Conservation (phyloP, 345 rosid genomes). For the Pistacia vera region DNA sequence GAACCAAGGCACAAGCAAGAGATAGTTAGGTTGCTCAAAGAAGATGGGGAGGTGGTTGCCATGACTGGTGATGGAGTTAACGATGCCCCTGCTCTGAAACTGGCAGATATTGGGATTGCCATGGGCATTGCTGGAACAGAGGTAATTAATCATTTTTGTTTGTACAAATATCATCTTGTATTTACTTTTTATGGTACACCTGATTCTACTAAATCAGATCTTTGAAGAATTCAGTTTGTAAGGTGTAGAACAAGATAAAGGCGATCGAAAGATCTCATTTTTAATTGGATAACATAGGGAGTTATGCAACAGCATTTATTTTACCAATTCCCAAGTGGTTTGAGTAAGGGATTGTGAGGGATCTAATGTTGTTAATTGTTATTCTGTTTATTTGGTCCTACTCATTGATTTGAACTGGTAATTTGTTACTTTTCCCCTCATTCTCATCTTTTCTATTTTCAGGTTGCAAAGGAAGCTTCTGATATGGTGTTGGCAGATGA, state of each 20-base stretch:
- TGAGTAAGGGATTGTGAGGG: background rate
- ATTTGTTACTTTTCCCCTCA: background rate
- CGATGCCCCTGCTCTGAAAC: slow-evolving; percentile 72
- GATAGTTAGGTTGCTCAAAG: slow-evolving; percentile 57
- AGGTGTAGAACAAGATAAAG: background rate
- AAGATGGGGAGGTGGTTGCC: slow-evolving; percentile 69
- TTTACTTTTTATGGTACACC: background rate
- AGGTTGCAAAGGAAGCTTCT: slow-evolving; percentile 88
- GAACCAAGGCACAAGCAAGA: slow-evolving; percentile 60
- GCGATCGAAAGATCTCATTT: background rate
- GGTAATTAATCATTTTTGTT: slow-evolving; percentile 30
- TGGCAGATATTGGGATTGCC: slow-evolving; percentile 68
- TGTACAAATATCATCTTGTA: background rate
- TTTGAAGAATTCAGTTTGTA: background rate
- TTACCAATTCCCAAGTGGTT: background rate
- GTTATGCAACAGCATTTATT: background rate
- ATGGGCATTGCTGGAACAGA: slow-evolving; percentile 77
- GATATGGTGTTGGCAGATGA: slow-evolving; percentile 85
- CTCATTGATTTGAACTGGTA: slow-evolving; percentile 5
- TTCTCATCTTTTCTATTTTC: background rate
- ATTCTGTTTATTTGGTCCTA: background rate
- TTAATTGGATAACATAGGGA: background rate
- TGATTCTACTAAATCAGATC: background rate
- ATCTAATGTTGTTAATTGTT: background rate
- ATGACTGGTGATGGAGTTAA: slow-evolving; percentile 75